phyloP scores from a whole-genome alignment of 805 yeast species.

The Saccharomycopsis amapae region DNA sequence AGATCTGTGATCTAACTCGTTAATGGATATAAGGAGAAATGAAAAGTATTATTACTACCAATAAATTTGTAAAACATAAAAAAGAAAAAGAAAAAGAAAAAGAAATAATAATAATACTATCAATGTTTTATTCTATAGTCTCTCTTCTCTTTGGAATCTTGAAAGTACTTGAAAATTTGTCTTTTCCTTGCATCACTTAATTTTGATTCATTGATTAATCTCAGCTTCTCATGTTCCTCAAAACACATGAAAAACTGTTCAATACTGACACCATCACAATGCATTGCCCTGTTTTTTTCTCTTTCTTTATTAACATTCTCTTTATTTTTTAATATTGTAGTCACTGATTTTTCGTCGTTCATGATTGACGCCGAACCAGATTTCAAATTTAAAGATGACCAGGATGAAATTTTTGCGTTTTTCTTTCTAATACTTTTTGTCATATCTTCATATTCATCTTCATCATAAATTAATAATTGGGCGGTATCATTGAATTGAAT shows the following conservation, averaged over 20 bases:
- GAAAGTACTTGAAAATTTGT: slow-evolving; percentile 19
- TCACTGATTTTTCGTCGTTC: neutral
- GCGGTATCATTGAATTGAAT: slow-evolving; percentile 18
- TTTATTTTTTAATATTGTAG: slow-evolving; percentile 19
- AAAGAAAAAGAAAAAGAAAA: too few relatives aligned
- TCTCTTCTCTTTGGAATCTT: slow-evolving; percentile 9
- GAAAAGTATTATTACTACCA: too few relatives aligned
- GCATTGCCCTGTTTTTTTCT: slow-evolving; percentile 18
- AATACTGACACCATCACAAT: slow-evolving; percentile 19
- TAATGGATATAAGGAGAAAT: too few relatives aligned
- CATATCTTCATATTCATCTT: slow-evolving; percentile 5
- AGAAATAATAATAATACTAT: too few relatives aligned
- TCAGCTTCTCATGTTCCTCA: slow-evolving; percentile 17
- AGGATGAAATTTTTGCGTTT: neutral
- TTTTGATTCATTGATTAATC: slow-evolving; percentile 15
- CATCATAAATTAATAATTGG: slow-evolving; percentile 15
- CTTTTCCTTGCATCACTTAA: slow-evolving; percentile 12
- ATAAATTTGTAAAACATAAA: too few relatives aligned
- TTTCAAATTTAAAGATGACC: neutral
- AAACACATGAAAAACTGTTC: slow-evolving; percentile 19
- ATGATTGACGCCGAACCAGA: neutral
- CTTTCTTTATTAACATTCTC: slow-evolving; percentile 12
- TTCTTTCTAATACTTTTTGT: neutral
- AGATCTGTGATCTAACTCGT: too few relatives aligned
- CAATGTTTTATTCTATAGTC: too few relatives aligned